A percentile compares a stretch with the other conserved stretches of the same genome.
phyloP scores from a whole-genome alignment of 495 filamentous ascomycete genomes.

The Coniosporium apollinis region DNA sequence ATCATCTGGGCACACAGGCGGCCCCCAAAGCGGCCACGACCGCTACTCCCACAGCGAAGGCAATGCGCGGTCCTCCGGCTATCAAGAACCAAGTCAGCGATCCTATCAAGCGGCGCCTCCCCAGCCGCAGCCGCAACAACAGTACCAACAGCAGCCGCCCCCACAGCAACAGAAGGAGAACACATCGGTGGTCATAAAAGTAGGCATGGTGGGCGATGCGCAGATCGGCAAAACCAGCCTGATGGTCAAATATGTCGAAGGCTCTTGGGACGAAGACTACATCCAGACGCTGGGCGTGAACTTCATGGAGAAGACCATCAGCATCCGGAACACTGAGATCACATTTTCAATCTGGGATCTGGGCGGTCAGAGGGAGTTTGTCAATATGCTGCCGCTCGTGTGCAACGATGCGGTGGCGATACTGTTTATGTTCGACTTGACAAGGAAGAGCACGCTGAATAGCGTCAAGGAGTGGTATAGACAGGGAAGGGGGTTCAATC shows the following conservation, averaged over 20 bases:
- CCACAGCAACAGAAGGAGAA: constrained; percentile 35
- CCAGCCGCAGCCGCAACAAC: too few relatives aligned
- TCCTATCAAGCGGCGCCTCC: constrained; percentile 8
- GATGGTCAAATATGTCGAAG: constrained; percentile 99
- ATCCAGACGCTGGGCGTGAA: constrained; percentile 97
- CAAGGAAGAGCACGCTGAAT: constrained; percentile 92
- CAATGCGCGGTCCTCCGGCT: too few relatives aligned
- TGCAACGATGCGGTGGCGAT: constrained; percentile 98
- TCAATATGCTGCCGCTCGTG: constrained; percentile 96
- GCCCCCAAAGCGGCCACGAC: too few relatives aligned
- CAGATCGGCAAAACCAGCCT: constrained; percentile 97
- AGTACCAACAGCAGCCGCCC: too few relatives aligned
- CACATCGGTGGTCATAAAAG: constrained; percentile 94
- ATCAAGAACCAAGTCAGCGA: constrained; percentile 18
- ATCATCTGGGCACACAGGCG: constrained; percentile 7
- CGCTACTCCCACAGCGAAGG: too few relatives aligned
- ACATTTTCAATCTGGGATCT: constrained; percentile 99
- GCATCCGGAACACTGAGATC: constrained; percentile 98
- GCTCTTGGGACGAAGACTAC: constrained; percentile 98
- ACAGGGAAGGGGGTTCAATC: constrained; percentile 95
- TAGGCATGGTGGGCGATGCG: constrained; percentile 97
- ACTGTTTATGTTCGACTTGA: constrained; percentile 98
- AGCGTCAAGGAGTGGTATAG: constrained; percentile 99
- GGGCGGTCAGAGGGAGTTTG: constrained; percentile 93
- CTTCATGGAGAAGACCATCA: constrained; percentile 99